phyloP scores from a whole-genome alignment of 257 asterid genomes.

The Petunia secreta region DNA sequence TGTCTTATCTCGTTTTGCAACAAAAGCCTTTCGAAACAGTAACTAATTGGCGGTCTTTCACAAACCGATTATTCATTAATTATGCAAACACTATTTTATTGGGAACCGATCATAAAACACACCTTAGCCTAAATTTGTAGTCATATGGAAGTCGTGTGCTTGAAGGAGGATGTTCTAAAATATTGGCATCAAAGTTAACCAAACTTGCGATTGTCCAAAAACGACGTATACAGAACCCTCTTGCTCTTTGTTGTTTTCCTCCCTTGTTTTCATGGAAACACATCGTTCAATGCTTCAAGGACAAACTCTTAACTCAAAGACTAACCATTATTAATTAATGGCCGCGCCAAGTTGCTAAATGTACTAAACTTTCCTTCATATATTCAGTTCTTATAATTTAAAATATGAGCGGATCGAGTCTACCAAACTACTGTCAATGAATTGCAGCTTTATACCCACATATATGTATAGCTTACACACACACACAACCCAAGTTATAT shows the following conservation, averaged over 20 bases:
- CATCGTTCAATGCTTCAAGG: constrained; percentile 4
- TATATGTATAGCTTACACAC: too few species aligned
- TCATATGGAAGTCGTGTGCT: neutral
- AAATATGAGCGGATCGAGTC: too few species aligned
- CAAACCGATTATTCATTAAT: neutral
- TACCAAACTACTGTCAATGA: too few species aligned
- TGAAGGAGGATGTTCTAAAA: neutral
- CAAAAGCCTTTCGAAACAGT: neutral
- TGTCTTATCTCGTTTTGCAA: too few species aligned
- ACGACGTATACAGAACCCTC: neutral
- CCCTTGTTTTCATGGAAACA: constrained; percentile 28
- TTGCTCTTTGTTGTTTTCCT: constrained; percentile 1
- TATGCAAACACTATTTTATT: neutral
- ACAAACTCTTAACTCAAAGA: constrained; percentile 13
- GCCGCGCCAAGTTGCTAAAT: neutral
- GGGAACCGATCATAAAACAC: neutral
- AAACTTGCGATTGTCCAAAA: neutral
- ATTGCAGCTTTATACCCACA: too few species aligned
- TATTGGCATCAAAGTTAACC: neutral
- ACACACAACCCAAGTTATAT: too few species aligned
- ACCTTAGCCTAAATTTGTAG: neutral
- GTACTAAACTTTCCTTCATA: neutral
- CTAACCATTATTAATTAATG: neutral
- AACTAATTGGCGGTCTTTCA: neutral
- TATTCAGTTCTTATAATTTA: too few species aligned